Base-by-base conservation (phyloP, 805 yeast species). In the Suhomyces sp. region DNA sequence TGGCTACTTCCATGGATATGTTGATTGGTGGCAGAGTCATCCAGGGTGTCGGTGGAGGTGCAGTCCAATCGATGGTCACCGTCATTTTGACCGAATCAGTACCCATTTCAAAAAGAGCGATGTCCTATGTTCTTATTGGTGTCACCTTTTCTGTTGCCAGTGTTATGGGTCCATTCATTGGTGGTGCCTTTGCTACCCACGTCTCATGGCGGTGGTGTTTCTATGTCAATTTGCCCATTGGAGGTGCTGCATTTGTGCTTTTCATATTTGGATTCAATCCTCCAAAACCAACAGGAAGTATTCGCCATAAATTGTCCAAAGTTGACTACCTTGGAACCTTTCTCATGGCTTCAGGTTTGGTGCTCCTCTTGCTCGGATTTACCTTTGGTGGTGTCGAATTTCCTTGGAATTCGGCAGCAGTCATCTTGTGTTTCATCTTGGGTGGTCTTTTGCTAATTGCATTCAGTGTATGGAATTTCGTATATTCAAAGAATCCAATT, bases 151-250 rank as follows among this genome's bases (percentile, higher is more conserved):
- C 75, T 0, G 56, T 73, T 2, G 72, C 82, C 0, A 65, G 75
- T 6, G 78, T 76, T 6, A 44, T 68, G 15, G 88, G 88, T 1
- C 88, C 88, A 0, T 60, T 79, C 25, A 51, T 81, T 16, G 88
- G 87, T 10, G 88, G 88, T 19, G 80, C 78, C 0, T 73, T 83
- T 38, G 69, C 84, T 1, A 58, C 75, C 2, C 60, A 71, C 33
- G 76, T 70, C 4, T 60, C 76, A n/a, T 83, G 88, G 88, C 65
- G 88, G 48, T 81, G 88, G 87, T 77, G 86, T 48, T 83, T 81
- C 52, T 83, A 77, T 57, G 67, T 83, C 43, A 83, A 82, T 54
- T 54, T 83, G 23, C 86, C 88, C 3, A 56, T 81, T 22, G 84
- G 85, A 12, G 87, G 82, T 1, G 35, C 65, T 0, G 72, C 77